These are phyloP conservation scores for Talaromyces verruculosus DNA, from an alignment of 2,329 filamentous ascomycete genomes.

Conservation along the genomic window DNA sequence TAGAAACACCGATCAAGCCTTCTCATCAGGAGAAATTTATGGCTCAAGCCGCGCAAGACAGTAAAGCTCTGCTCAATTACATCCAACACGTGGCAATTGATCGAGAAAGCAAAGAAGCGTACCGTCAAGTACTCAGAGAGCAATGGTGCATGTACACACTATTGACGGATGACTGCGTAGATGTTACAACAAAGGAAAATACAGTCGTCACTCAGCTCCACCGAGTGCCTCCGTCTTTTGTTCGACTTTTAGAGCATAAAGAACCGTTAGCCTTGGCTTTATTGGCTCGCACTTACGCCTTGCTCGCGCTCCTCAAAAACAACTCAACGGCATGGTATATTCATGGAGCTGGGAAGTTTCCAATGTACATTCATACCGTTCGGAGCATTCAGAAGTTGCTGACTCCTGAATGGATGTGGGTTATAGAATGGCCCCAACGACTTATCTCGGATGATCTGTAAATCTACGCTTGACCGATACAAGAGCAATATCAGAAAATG, in stretches of 20 bases:
- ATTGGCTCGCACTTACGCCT: constrained; percentile 7
- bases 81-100: background rate
- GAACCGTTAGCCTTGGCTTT: constrained; percentile 15
- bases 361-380: constrained; percentile 1
- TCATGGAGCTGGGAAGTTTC: constrained; percentile 13
- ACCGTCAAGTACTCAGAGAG: constrained; percentile 1
- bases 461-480: background rate
- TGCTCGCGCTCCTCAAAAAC: constrained; percentile 5
- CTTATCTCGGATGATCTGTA: constrained; percentile 3
- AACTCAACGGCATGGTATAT: constrained; percentile 17
- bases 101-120: constrained; percentile 3
- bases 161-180: constrained; percentile 2
- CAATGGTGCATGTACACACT: constrained; percentile 3
- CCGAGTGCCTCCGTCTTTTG: constrained; percentile 9
- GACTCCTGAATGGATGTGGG: constrained; percentile 8
- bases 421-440: constrained; percentile 17
- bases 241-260: constrained; percentile 7
- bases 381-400: background rate
- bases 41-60: constrained; percentile 5
- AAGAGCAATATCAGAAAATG: background rate
- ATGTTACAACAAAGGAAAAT: constrained; percentile 14
- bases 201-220: constrained; percentile 11
- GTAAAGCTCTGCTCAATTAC: background rate
- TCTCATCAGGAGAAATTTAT: background rate
- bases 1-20: background rate